These are phyloP conservation scores for Flaveria floridana DNA, from an alignment of 140 eudicot genomes.

Conservation along the genomic window DNA sequence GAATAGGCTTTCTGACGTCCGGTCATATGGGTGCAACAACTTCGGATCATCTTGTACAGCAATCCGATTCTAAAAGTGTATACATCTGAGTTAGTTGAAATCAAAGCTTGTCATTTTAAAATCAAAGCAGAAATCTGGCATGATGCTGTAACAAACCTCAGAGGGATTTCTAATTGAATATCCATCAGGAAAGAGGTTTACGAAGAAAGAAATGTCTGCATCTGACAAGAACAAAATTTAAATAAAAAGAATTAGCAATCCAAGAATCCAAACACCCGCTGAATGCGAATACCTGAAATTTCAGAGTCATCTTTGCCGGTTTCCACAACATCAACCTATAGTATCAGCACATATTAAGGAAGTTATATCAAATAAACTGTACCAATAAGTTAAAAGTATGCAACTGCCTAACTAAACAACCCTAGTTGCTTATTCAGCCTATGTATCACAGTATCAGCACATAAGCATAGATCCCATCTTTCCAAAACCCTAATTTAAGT, in stretches of 20 bases:
- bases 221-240: conserved; percentile 43
- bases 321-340: conserved; percentile 41
- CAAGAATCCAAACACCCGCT: neutral
- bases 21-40: conserved; percentile 72
- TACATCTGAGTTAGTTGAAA: conserved; percentile 9
- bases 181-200: conserved; percentile 82
- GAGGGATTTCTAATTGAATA: conserved; percentile 68
- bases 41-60: conserved; percentile 57
- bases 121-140: conserved; percentile 5
- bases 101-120: neutral
- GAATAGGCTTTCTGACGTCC: conserved; percentile 80
- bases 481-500: conserved; percentile 25
- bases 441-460: neutral
- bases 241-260: neutral
- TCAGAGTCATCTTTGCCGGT: conserved; percentile 30
- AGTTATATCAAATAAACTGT: neutral
- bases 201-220: conserved; percentile 66
- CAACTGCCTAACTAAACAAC: neutral
- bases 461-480: conserved; percentile 10
- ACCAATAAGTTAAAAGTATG: neutral
- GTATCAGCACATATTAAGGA: conserved; percentile 2
- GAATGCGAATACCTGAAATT: conserved; percentile 40
- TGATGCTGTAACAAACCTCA: conserved; percentile 57
- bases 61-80: conserved; percentile 48
- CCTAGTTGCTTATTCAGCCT: too few relatives aligned